phyloP scores from a whole-genome alignment of 441 rosid genomes.

The Codiaeum variegatum region DNA sequence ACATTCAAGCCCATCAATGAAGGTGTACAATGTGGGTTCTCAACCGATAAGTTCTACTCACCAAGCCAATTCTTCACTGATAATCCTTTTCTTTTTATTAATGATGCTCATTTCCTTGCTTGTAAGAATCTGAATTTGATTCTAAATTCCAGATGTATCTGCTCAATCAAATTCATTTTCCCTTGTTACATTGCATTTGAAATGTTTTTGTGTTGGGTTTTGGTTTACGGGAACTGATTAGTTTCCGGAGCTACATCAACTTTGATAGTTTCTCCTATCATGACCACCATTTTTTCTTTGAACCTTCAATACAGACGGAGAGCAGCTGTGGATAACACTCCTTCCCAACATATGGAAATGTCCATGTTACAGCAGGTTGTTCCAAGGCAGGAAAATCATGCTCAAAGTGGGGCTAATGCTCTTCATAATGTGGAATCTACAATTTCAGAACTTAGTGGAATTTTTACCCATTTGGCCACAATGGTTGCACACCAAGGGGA shows the following conservation, averaged over 20 bases:
- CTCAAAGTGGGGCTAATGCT: constrained; percentile 66
- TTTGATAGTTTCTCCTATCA: constrained; percentile 7
- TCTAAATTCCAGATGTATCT: background rate
- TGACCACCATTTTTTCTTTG: constrained; percentile 14
- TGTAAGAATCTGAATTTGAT: background rate
- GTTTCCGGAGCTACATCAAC: background rate
- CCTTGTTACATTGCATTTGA: background rate
- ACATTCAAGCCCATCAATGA: background rate
- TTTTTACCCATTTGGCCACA: constrained; percentile 90
- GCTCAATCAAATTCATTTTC: background rate
- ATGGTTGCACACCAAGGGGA: constrained; percentile 96
- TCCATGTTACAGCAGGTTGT: constrained; percentile 89
- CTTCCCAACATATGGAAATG: constrained; percentile 77
- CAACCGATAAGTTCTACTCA: background rate
- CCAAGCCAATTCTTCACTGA: background rate
- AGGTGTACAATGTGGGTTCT: too few species aligned
- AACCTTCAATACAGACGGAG: constrained; percentile 60
- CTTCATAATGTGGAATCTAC: constrained; percentile 92
- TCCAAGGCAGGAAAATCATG: constrained; percentile 70
- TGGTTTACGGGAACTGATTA: background rate
- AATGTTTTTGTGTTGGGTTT: background rate
- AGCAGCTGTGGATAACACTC: constrained; percentile 58
- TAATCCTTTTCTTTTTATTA: background rate
- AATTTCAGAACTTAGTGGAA: constrained; percentile 85
- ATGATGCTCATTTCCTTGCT: background rate